These are phyloP conservation scores for Secale cereale DNA, from an alignment of 176 grass and related monocot genomes.

Conservation along the genomic window DNA sequence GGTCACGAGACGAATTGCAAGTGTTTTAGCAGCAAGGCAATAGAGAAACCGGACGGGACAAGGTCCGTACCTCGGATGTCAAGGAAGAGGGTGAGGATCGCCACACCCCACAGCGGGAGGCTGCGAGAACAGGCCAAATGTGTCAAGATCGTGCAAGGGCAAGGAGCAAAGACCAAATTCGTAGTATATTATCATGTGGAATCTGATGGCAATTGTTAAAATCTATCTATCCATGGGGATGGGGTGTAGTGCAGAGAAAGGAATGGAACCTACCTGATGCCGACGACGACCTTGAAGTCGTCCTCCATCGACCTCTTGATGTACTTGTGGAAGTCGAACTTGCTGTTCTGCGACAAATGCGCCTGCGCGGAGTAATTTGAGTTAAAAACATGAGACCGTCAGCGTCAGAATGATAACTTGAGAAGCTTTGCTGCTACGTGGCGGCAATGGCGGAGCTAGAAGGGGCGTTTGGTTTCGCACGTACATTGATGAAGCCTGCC, in stretches of 20 bases:
- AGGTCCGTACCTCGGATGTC: conserved; percentile 29
- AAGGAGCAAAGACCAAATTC: background rate
- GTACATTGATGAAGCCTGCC: conserved; percentile 88
- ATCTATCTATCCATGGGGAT: background rate
- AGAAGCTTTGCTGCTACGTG: background rate
- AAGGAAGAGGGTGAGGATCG: conserved; percentile 55
- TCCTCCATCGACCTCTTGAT: conserved; percentile 89
- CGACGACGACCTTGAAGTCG: conserved; percentile 86
- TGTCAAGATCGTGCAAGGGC: background rate
- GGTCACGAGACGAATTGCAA: background rate
- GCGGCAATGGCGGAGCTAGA: background rate
- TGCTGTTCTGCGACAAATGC: conserved; percentile 54
- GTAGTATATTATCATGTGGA: background rate
- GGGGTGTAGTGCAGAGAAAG: background rate
- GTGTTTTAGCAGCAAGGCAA: background rate
- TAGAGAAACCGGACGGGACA: background rate
- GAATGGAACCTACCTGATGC: conserved; percentile 59
- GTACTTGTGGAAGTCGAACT: conserved; percentile 89
- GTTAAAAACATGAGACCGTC: background rate
- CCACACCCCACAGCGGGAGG: conserved; percentile 58
- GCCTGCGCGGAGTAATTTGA: conserved; percentile 32
- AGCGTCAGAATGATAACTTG: background rate
- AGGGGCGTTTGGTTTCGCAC: background rate
- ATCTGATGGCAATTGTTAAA: conserved; percentile 58
- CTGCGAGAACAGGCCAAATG: conserved; percentile 31